phyloP scores from a whole-genome alignment of 768 basidiomycete genomes.

The Gymnopilus junonius region DNA sequence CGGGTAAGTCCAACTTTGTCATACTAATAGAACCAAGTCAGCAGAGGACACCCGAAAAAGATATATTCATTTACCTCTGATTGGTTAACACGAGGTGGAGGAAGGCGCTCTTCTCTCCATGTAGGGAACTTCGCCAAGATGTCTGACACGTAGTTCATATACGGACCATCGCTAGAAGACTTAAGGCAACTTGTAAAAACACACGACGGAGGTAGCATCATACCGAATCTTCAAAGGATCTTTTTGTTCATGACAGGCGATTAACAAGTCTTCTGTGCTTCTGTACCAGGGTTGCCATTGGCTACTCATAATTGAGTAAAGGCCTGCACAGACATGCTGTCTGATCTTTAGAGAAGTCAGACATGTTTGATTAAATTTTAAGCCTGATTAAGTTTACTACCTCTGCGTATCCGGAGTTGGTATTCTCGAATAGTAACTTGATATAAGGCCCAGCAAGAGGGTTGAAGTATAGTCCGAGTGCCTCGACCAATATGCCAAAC shows the following conservation, averaged over 20 bases:
- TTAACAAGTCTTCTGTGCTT: slow-evolving; percentile 55
- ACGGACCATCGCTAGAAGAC: slow-evolving; percentile 51
- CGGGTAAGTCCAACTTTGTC: slow-evolving; percentile 89
- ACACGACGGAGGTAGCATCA: background rate
- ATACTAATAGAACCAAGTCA: slow-evolving; percentile 48
- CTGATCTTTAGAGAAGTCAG: slow-evolving; percentile 55
- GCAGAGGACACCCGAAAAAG: background rate
- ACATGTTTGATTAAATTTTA: background rate
- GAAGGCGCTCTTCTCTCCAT: slow-evolving; percentile 78
- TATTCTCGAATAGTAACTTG: slow-evolving; percentile 71
- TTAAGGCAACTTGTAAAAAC: slow-evolving; percentile 9
- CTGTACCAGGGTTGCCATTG: slow-evolving; percentile 75
- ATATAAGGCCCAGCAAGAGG: slow-evolving; percentile 70
- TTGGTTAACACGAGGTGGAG: slow-evolving; percentile 85
- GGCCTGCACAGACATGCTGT: slow-evolving; percentile 65
- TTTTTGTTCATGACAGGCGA: slow-evolving; percentile 49
- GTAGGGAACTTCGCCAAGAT: slow-evolving; percentile 62
- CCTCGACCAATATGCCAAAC: slow-evolving; percentile 68
- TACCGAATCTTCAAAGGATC: slow-evolving; percentile 73
- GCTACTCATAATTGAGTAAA: slow-evolving; percentile 59
- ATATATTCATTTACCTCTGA: slow-evolving; percentile 56
- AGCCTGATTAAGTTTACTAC: slow-evolving; percentile 39
- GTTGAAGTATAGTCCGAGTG: slow-evolving; percentile 68
- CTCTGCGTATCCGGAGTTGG: slow-evolving; percentile 86
- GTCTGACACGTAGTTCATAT: slow-evolving; percentile 58